These are phyloP conservation scores for Seminavis robusta DNA, from an alignment of 108 stramenopile species.

Conservation along the genomic window DNA sequence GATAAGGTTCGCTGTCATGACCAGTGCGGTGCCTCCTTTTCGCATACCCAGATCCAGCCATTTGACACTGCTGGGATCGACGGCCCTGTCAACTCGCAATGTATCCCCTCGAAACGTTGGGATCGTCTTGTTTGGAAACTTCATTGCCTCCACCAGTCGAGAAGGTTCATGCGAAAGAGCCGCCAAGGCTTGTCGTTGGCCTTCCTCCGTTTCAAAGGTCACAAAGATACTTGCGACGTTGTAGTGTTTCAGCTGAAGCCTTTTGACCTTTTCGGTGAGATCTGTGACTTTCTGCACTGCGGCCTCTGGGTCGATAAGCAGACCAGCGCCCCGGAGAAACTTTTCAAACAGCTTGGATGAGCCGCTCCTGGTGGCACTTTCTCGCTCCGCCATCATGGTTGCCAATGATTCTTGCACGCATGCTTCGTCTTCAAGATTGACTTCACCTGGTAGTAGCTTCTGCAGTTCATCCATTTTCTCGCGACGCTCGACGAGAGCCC, in stretches of 20 bases:
- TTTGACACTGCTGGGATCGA: conserved; percentile 59
- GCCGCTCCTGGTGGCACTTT: conserved; percentile 17
- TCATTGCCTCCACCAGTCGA: conserved; percentile 21
- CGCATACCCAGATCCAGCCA: conserved; percentile 47
- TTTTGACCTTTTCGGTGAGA: conserved; percentile 49
- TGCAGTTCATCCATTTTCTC: conserved; percentile 29
- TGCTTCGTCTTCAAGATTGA: conserved; percentile 49
- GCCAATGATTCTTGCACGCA: conserved; percentile 25
- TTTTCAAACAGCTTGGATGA: conserved; percentile 10
- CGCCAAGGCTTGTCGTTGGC: conserved; percentile 58
- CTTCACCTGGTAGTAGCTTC: conserved; percentile 22
- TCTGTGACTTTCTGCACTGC: conserved; percentile 33
- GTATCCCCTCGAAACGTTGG: conserved; percentile 43
- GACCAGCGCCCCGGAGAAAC: conserved; percentile 4
- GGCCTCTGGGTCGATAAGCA: conserved; percentile 30
- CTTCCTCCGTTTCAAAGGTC: conserved; percentile 81
- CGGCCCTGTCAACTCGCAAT: conserved; percentile 47
- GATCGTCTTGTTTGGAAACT: conserved; percentile 33
- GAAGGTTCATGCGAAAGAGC: conserved; percentile 36
- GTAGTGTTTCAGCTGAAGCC: conserved; percentile 51
- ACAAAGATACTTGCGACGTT: conserved; percentile 56
- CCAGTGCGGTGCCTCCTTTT: conserved; percentile 13
- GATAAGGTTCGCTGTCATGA: conserved; percentile 24
- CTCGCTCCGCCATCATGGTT: conserved; percentile 17
- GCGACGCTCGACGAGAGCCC: conserved; percentile 37